Evolutionary conservation across 768 basidiomycete genomes (phyloP), one percentile per base, ranked within the genome.

Genomic region (Tulasnella sp.): DNA sequence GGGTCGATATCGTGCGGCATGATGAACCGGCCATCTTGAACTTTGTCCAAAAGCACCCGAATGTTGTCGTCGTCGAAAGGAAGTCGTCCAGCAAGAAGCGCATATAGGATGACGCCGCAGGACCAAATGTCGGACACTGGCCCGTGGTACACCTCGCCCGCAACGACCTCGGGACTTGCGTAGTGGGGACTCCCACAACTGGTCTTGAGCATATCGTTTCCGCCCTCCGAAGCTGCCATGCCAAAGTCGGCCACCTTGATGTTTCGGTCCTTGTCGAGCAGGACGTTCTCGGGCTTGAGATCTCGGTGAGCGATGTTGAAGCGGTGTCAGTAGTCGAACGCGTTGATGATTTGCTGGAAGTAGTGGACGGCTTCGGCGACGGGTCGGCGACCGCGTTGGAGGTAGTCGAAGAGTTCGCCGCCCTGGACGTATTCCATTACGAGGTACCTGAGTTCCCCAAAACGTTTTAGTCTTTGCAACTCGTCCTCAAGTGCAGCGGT

Each of bases 241-340:
- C 97, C 96, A 84, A 98, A 97, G 86, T 98, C 97, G 2, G 94
- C 96, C 44, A 98, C 92, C 84, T 97, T 99, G 89, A 98, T 92
- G 48, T 52, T 52, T 52, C 48, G 48, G 19, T 95, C 40, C 97
- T 97, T 87, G 86, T 95, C 94, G 74, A 97, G 90, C 75, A 99
- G 88, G 40, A 99, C 88, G 84, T 98, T 99, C 85, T 98, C 97
- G 1, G 94, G 95, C 84, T 99, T 97, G 75, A 98, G 88, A 85
- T 98, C 97, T 48, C 97, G 92, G 84, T 98, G 97, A 36, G 93
- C 93, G 84, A 98, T 93, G 83, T 96, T 95, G 87, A 96, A 94
- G n/a, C 91, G 90, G 85, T 97, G 96, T 80, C 95, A 97, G 84
- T 97, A 97, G 85, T 96, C 91, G 75, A 98, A 91, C 0, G 94